Evolutionary conservation across 345 rosid species (phyloP), one percentile per base, ranked within the genome.

Genomic region (Camelina sativa): DNA sequence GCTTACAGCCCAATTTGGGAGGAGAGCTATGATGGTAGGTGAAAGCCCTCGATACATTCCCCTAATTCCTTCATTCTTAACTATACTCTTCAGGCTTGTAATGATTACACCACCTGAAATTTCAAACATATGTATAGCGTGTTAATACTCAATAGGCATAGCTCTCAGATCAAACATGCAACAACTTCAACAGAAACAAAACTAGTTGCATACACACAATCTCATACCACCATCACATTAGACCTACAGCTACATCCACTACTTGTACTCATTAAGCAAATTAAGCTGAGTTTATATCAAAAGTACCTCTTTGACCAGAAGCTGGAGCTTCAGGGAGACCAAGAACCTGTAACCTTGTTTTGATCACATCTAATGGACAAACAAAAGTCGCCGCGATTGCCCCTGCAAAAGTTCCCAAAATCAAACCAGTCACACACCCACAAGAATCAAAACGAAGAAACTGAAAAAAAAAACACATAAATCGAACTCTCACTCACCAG

Each of bases 1-100:
- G 25, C 97, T 87, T 84, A 95, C 99, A 44, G 97, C 96, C 99
- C 99, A 95, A 64, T 90, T 95, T 3, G 99, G 97, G 61, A 91
- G 97, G 47, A 94, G 83, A 46, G 99, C 99, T 67, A 91, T 46
- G 63, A 94, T 83, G 19, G 99, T 94, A 56, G 97, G 99, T 48
- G 99, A 91, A 71, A 91, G 97, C 38, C 98, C 98, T 37, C 93
- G 93, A 66, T 94, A 94, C 84, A 94, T 51, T 61, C 98, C 98
- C 79, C 67, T 87, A 57, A 87, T 55, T 35, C 98, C 97, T 79
- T 91, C 96, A 43, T 80, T 85, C 78, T 76, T 87, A 7, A 86
- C 54, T 78, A 91, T 90, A 76, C 79, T 80, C 76, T 82, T 85
- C 55, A 91, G 67, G 60, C 91, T 88, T 68, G 93, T 82, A 57